Evolutionary conservation across 495 filamentous ascomycete species (phyloP), one percentile per base, ranked within the genome.

Genomic region (Cryomyces minteri): DNA sequence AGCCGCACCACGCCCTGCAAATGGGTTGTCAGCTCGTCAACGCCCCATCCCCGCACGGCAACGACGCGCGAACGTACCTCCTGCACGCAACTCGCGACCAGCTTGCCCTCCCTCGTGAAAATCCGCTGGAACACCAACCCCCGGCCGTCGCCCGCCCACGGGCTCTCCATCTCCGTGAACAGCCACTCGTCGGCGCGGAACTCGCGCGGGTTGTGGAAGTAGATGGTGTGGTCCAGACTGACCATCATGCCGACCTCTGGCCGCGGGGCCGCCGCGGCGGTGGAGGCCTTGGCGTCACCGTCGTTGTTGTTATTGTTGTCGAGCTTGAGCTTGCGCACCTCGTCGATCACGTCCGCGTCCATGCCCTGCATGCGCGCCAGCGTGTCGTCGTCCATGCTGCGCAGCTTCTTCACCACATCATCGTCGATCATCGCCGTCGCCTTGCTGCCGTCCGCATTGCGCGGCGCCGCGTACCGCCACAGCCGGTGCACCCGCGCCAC

Each of bases 131-230:
- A 73, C 32, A 88, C 88, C 48, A 96, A 66, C 0, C 84, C 90
- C 46, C 88, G 73, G 12, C 86, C 88, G 53, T 93, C 85, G 10
- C 84, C 86, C 12, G 79, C 74, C 90, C 90, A 98, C n/a, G 88
- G 84, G 47, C 76, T 88, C 62, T 85, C 76, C 76, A 87, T 88
- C 69, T 95, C 88, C 12, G 71, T 74, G 50, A 93, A 73, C 73
- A 95, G 76, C 90, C 90, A 98, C 59, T 94, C 84, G 59, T 96
- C 90, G 8, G 84, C 84, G 36, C 71, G 70, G 58, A 94, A 84
- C 31, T 71, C 72, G 51, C 68, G 64, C 36, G 85, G 84, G 52
- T 81, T 77, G 54, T 98, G 92, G 63, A 98, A 98, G 61, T 92
- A 94, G 39, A 98, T 94, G 4, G 77, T 80, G 63, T 90, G 85